These are phyloP conservation scores for Martensiomyces pterosporus DNA, from an alignment of 192 early-diverging fungal genomes.

Conservation along the genomic window DNA sequence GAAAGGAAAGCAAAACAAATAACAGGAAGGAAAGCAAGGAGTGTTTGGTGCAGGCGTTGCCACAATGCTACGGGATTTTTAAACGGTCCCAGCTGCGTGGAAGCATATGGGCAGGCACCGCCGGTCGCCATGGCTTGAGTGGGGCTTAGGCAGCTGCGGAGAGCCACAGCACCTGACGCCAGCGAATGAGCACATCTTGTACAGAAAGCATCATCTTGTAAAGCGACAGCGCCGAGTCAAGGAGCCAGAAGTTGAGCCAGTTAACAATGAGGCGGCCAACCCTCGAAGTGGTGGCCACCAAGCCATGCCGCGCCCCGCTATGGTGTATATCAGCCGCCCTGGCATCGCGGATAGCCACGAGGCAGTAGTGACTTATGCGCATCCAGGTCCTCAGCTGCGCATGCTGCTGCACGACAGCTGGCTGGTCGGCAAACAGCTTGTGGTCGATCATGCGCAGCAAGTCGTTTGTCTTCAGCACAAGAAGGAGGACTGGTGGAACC, in stretches of 20 bases:
- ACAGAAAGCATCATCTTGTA: slow-evolving; percentile 14
- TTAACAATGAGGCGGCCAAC: slow-evolving; percentile 12
- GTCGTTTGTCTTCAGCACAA: slow-evolving; percentile 92
- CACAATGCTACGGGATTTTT: too few species aligned
- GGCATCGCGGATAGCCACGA: slow-evolving; percentile 33
- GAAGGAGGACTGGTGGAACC: slow-evolving; percentile 78
- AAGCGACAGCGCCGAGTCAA: slow-evolving; percentile 11
- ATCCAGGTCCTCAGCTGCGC: slow-evolving; percentile 42
- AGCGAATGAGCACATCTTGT: slow-evolving; percentile 26
- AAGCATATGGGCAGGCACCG: too few species aligned
- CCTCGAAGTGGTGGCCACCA: slow-evolving; percentile 5
- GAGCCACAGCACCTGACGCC: neutral
- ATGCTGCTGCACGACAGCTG: slow-evolving; percentile 31
- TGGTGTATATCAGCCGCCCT: slow-evolving; percentile 30
- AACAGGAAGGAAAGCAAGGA: too few species aligned
- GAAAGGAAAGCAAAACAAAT: too few species aligned
- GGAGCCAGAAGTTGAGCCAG: slow-evolving; percentile 29
- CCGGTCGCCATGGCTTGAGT: too few species aligned
- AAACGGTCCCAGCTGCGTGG: too few species aligned
- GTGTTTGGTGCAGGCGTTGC: too few species aligned
- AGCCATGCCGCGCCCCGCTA: slow-evolving; percentile 10
- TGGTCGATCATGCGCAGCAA: slow-evolving; percentile 70
- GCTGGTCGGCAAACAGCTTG: slow-evolving; percentile 47
- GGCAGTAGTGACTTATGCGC: slow-evolving; percentile 41
- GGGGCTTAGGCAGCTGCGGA: neutral